Conservation (phyloP, 768 basidiomycete species). For the Mrakia frigida region DNA sequence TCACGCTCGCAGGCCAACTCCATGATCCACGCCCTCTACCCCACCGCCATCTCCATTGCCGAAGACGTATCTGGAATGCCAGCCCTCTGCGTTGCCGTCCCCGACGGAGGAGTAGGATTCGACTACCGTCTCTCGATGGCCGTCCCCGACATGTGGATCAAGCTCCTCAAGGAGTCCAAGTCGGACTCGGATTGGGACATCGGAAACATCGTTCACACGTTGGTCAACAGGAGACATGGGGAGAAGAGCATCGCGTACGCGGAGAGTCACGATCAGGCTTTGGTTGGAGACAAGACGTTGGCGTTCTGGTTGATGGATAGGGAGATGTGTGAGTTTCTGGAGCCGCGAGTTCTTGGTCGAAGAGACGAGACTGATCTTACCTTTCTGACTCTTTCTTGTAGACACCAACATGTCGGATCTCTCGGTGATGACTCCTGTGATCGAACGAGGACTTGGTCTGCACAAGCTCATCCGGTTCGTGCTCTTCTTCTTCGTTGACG, state of each 20-base stretch:
- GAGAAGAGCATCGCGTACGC: slow-evolving; percentile 91
- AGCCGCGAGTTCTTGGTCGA: neutral
- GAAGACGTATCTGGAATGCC: slow-evolving; percentile 99
- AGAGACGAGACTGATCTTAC: neutral
- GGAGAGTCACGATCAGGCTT: slow-evolving; percentile 95
- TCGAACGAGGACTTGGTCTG: slow-evolving; percentile 81
- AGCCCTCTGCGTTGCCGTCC: slow-evolving; percentile 71
- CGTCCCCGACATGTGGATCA: slow-evolving; percentile 99
- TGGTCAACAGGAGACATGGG: slow-evolving; percentile 79
- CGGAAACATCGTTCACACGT: slow-evolving; percentile 74
- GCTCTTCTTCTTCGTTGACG: neutral
- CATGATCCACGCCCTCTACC: slow-evolving; percentile 74
- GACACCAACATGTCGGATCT: slow-evolving; percentile 93
- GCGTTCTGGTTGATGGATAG: slow-evolving; percentile 99
- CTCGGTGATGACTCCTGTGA: slow-evolving; percentile 69
- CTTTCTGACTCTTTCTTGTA: slow-evolving; percentile 40
- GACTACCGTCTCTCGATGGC: slow-evolving; percentile 99
- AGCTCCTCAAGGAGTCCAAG: slow-evolving; percentile 81
- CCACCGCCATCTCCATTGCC: slow-evolving; percentile 79
- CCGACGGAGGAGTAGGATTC: slow-evolving; percentile 86
- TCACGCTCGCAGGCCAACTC: slow-evolving; percentile 70
- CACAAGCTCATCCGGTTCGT: slow-evolving; percentile 95
- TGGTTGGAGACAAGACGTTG: slow-evolving; percentile 96
- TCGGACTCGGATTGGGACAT: slow-evolving; percentile 83
- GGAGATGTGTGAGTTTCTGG: slow-evolving; percentile 79